Conservation (phyloP, 148 eudicot genomes). For the Silene uniflora region DNA sequence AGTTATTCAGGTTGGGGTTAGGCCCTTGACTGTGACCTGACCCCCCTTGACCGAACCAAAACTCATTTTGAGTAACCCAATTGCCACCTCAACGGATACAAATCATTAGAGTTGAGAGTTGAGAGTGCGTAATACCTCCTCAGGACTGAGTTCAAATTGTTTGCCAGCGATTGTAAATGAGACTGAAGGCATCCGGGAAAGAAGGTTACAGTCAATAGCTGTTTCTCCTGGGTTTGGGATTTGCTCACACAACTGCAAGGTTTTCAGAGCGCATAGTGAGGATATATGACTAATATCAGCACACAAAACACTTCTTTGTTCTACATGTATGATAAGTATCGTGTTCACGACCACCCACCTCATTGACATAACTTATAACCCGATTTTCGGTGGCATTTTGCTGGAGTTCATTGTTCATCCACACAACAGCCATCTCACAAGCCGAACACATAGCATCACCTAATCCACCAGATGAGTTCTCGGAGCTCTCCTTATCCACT, state of each 20-base stretch:
- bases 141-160: conserved; percentile 56
- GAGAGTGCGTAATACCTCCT: conserved; percentile 51
- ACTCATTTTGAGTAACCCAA: neutral
- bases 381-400: conserved; percentile 69
- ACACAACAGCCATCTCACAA: conserved; percentile 93
- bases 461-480: conserved; percentile 34
- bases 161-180: conserved; percentile 78
- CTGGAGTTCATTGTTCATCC: conserved; percentile 77
- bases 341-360: conserved; percentile 36
- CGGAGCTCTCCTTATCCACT: conserved; percentile 42
- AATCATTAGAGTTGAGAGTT: neutral
- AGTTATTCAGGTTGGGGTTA: too few relatives aligned
- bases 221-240: conserved; percentile 80
- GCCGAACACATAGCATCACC: conserved; percentile 61
- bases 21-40: too few relatives aligned
- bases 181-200: conserved; percentile 68
- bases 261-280: conserved; percentile 8
- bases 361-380: conserved; percentile 54
- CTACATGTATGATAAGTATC: neutral
- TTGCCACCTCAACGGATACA: neutral
- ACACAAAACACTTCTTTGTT: neutral
- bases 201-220: conserved; percentile 54
- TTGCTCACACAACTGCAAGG: conserved; percentile 66
- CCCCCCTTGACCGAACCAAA: neutral
- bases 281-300: neutral